Evolutionary conservation across 306 rosid species (phyloP).

Genomic region (Amphicarpaea edgeworthii): DNA sequence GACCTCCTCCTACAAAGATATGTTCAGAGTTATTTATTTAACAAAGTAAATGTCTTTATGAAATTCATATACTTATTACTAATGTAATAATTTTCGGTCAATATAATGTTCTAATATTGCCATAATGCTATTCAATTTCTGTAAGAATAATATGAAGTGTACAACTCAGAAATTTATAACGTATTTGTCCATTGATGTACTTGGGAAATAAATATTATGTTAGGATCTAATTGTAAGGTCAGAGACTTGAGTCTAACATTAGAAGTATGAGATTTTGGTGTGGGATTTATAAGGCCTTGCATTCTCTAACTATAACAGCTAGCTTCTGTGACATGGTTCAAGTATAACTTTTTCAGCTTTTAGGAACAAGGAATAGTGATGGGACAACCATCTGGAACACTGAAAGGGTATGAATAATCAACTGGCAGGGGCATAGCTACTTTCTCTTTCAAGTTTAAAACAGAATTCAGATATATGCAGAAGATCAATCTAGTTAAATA

Average conservation of each 20-base stretch:
- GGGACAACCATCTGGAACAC: constrained; percentile 5
- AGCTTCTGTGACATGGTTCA: neutral
- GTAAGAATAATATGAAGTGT: constrained; percentile 1
- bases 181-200: constrained; percentile 18
- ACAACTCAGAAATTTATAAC: constrained; percentile 1
- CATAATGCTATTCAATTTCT: constrained; percentile 7
- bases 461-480: constrained; percentile 6
- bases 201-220: neutral
- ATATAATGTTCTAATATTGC: constrained; percentile 6
- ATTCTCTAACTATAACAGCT: neutral
- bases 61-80: neutral
- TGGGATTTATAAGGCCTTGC: neutral
- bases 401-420: constrained; percentile 1
- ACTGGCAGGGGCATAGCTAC: neutral
- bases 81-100: neutral
- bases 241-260: neutral
- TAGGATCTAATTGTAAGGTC: constrained; percentile 4
- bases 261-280: neutral
- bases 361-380: neutral
- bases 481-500: constrained; percentile 29
- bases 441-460: constrained; percentile 16
- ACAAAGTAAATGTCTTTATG: neutral
- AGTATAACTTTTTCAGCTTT: neutral
- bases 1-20: constrained; percentile 72
- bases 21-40: constrained; percentile 24